These are phyloP conservation scores for Trichoderma asperelloides DNA, from an alignment of 495 filamentous ascomycete species.

Conservation along the genomic window DNA sequence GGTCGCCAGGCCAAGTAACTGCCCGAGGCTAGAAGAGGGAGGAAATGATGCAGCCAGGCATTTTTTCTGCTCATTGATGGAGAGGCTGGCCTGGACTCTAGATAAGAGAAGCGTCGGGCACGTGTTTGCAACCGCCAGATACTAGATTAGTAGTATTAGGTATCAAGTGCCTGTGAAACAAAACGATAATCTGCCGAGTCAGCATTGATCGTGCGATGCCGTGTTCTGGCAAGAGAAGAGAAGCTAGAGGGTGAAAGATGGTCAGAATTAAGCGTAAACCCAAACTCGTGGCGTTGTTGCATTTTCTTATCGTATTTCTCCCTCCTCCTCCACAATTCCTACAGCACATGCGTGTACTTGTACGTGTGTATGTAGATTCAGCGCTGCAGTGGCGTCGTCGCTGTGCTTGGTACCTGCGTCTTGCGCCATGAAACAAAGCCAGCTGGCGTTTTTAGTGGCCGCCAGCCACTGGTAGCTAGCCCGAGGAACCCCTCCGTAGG, in stretches of 20 bases:
- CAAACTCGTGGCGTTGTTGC: not conserved
- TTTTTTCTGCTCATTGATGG: no score
- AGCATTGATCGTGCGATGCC: no score
- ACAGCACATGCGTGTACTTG: no score
- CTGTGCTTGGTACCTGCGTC: not conserved
- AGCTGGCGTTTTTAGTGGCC: conserved; percentile 5
- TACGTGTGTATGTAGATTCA: not conserved
- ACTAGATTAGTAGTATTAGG: no score
- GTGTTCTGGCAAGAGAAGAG: no score
- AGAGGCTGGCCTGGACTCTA: no score
- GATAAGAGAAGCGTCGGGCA: no score
- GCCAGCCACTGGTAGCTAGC: not conserved
- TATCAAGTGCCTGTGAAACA: no score
- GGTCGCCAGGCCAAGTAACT: not conserved
- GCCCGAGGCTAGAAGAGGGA: not conserved
- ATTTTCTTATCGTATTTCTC: no score
- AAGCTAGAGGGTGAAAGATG: not conserved
- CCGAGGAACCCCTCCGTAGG: not conserved
- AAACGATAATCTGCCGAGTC: no score
- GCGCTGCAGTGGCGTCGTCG: not conserved
- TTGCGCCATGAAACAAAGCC: not conserved
- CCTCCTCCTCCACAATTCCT: no score
- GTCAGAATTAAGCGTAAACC: conserved; percentile 3
- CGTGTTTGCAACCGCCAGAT: no score
- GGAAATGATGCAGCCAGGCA: not conserved